Base-by-base conservation (phyloP, 805 yeast genomes). In the Starmera amethionina region DNA sequence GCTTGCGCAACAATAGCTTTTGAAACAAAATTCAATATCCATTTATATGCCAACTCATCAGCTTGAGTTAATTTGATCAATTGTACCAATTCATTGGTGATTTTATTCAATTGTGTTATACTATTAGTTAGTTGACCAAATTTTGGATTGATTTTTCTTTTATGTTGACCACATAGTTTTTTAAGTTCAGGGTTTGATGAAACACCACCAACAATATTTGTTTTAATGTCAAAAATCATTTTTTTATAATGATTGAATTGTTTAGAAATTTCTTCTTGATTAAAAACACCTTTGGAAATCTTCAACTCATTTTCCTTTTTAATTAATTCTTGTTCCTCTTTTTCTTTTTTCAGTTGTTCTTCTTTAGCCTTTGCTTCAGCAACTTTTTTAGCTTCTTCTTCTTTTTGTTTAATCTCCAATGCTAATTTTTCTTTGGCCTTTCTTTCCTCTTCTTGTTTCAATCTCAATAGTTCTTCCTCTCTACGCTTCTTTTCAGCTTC, bases 91-190 rank as follows among this genome's bases (percentile, higher is more conserved):
- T 79, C 87, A 6, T 48, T 44, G 2, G 70, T 64, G 34, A 84
- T 68, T 14, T 61, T 58, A 1, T 58, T 54, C 34, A 88, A 64
- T 54, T 93, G 96, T 3, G 59, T 36, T 40, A 55, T 60, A 40
- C 88, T 78, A 52, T 78, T 80, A 2, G 96, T 87, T 44, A 93
- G 66, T 62, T 93, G 97, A 11, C 98, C 97, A 48, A 93, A 78
- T 55, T 82, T 83, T 6, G 96, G 93, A 54, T 86, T 86, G 48
- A 93, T 76, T 51, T 79, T 77, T 38, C 96, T 67, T 54, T 81
- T 82, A 41, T 77, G 70, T n/a, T 71, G 69, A 15, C 72, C 68
- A 30, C 79, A 69, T n/a, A 59, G 55, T 37, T 72, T 74, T 49
- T 79, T 80, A 31, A 73, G 53, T 28, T 65, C 72, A 25, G 73